phyloP scores from a whole-genome alignment of 2,329 filamentous ascomycete species.

The Claviceps humidiphila region DNA sequence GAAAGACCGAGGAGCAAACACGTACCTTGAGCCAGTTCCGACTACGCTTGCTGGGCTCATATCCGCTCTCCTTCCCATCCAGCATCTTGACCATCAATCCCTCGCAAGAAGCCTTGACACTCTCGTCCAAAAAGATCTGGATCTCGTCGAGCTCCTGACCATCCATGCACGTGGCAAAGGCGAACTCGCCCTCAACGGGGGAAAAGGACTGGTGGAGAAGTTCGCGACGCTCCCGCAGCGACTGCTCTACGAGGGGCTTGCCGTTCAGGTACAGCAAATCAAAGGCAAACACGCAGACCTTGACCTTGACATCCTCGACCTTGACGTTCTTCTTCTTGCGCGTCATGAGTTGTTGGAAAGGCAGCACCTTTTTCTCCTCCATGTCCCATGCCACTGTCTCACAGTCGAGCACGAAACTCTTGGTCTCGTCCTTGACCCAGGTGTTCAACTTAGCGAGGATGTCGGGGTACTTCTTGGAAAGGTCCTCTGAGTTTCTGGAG shows the following conservation, averaged over 20 bases:
- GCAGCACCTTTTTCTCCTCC: conserved; percentile 86
- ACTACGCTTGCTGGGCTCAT: conserved; percentile 90
- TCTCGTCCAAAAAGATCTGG: conserved; percentile 82
- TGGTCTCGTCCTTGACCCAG: conserved; percentile 83
- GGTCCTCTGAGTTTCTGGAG: conserved; percentile 90
- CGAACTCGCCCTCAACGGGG: conserved; percentile 77
- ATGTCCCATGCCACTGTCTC: conserved; percentile 96
- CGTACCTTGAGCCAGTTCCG: conserved; percentile 93
- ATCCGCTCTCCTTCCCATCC: conserved; percentile 81
- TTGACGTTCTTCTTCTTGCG: conserved; percentile 96
- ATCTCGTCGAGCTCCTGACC: conserved; percentile 88
- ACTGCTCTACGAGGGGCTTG: conserved; percentile 74
- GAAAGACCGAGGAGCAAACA: background rate
- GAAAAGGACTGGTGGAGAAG: conserved; percentile 61
- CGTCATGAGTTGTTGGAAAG: conserved; percentile 97
- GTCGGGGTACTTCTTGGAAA: conserved; percentile 96
- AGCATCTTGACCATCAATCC: conserved; percentile 99
- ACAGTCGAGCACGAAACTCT: conserved; percentile 95
- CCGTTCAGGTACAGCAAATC: conserved; percentile 90
- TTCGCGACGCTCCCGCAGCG: conserved; percentile 70
- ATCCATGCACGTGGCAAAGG: conserved; percentile 77
- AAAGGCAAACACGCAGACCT: conserved; percentile 94
- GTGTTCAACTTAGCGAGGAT: conserved; percentile 74
- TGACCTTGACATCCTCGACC: conserved; percentile 86
- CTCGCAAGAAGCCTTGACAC: conserved; percentile 90